Conservation (phyloP, 768 basidiomycete species). For the Rhodotorula graminis region DNA sequence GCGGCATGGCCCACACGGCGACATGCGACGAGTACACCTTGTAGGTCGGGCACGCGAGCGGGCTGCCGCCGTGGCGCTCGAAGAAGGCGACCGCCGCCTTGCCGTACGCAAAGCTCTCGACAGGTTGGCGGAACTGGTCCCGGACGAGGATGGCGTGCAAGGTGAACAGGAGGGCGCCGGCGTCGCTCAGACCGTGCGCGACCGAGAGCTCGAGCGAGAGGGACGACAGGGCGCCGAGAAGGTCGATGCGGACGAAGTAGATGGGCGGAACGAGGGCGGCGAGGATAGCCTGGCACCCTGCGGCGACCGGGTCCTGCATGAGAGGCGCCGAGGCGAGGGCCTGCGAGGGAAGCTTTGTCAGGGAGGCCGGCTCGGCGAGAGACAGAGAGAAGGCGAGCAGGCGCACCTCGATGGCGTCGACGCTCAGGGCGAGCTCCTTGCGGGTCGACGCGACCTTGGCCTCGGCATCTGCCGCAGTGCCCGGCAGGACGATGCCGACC, state of each 20-base stretch:
- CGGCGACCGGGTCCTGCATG: slow-evolving; percentile 2
- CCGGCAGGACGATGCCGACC: slow-evolving; percentile 17
- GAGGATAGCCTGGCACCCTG: slow-evolving; percentile 21
- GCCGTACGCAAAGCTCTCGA: slow-evolving; percentile 22
- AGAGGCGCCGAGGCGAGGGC: not conserved
- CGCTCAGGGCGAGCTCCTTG: not conserved
- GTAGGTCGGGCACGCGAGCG: slow-evolving; percentile 33
- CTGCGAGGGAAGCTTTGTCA: not conserved
- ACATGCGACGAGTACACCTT: slow-evolving; percentile 36
- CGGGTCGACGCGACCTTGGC: not conserved
- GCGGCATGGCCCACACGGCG: slow-evolving; percentile 12
- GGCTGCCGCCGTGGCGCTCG: slow-evolving; percentile 20
- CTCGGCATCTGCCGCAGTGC: not conserved
- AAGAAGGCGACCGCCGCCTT: slow-evolving; percentile 25
- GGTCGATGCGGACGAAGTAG: slow-evolving; percentile 35
- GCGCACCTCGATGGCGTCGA: slow-evolving; percentile 7
- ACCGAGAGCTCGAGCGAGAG: slow-evolving; percentile 8
- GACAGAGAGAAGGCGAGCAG: not conserved
- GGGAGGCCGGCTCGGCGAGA: not conserved
- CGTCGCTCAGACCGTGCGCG: slow-evolving; percentile 23
- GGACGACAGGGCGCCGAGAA: slow-evolving; percentile 31
- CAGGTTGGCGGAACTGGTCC: not conserved
- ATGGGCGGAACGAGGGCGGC: slow-evolving; percentile 35
- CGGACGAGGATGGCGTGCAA: slow-evolving; percentile 30
- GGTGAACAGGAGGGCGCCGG: slow-evolving; percentile 33